Percentiles rank a stretch among this genome's conserved stretches.
Evolutionary conservation across 1,139 yeast species (phyloP).

Genomic region (Scheffersomyces parashehatae): DNA sequence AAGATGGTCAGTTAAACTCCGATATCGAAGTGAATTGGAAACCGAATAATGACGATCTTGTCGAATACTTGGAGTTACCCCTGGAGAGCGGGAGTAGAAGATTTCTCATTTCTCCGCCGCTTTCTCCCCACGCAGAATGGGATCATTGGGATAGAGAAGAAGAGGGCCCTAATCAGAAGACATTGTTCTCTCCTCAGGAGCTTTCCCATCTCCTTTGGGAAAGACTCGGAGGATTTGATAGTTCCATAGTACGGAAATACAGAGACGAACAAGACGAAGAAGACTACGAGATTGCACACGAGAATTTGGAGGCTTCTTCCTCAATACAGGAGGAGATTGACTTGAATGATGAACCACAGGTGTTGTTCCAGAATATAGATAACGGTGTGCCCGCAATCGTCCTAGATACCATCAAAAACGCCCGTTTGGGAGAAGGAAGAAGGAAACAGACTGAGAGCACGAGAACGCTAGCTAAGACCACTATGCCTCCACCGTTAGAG

Average conservation of each 20-base stretch:
- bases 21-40: constrained; percentile 6
- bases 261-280: constrained; percentile 18
- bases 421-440: background rate
- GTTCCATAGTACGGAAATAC: constrained; percentile 34
- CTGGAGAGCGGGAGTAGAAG: constrained; percentile 40
- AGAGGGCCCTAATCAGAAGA: constrained; percentile 41
- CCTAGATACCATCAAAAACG: constrained; percentile 25
- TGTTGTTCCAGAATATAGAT: constrained; percentile 38
- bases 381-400: constrained; percentile 42
- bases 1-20: constrained; percentile 3
- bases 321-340: constrained; percentile 10
- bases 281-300: constrained; percentile 7
- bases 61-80: constrained; percentile 43
- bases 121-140: constrained; percentile 52
- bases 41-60: constrained; percentile 6
- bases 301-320: background rate
- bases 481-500: constrained; percentile 18
- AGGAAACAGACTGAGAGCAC: constrained; percentile 1
- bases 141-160: constrained; percentile 45
- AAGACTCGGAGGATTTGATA: constrained; percentile 41
- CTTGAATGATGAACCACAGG: constrained; percentile 29
- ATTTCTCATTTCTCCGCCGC: constrained; percentile 48
- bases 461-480: constrained; percentile 18
- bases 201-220: constrained; percentile 48
- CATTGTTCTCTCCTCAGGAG: constrained; percentile 42